Evolutionary conservation across 495 filamentous ascomycete species (phyloP), one percentile per base, ranked within the genome.

Genomic region (Xylaria nigripes): DNA sequence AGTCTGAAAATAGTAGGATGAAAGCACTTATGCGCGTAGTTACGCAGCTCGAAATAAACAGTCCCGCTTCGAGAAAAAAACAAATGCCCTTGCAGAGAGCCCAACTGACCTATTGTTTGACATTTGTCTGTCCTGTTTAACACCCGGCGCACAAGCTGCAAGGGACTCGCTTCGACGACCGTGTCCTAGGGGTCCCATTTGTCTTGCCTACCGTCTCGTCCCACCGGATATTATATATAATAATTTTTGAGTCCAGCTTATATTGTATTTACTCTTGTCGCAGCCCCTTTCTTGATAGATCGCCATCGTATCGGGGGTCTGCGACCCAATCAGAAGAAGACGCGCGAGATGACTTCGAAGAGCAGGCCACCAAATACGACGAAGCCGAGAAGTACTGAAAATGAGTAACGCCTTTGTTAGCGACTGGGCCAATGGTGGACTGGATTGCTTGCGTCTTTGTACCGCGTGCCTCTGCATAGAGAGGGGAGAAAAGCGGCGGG

Each of bases 331-430:
- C 68, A 66, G 54, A 87, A 77, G 67, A 96, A 86, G 61, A 98
- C 74, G 54, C 87, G 81, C 29, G 75, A 75, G 55, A 97, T 53
- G 43, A 93, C 69, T 66, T 95, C 90, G 67, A 96, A 89, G 47
- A 90, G 59, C 23, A 95, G 70, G 34, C 90, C 90, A 51, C 90
- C 90, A 67, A 88, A 87, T 53, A 96, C 76, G 50, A 92, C 78
- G 71, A 96, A 95, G 18, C 72, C 85, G 51, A 96, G 79, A 34
- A 94, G 45, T 23, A 76, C 90, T 95, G 29, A 18, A 25, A 30
- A 50, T 7, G 21, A 45, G 24, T 34, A 47, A 1, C 18, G 9
- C 16, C 5, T 36, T n/a, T 13, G 27, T 59, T 32, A 55, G 42
- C 22, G 12, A 29, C 32, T 21, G 21, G 24, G 18, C 27, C 21